These are phyloP conservation scores for Harringtonia aguacate DNA, from an alignment of 2,329 filamentous ascomycete genomes.

Conservation along the genomic window DNA sequence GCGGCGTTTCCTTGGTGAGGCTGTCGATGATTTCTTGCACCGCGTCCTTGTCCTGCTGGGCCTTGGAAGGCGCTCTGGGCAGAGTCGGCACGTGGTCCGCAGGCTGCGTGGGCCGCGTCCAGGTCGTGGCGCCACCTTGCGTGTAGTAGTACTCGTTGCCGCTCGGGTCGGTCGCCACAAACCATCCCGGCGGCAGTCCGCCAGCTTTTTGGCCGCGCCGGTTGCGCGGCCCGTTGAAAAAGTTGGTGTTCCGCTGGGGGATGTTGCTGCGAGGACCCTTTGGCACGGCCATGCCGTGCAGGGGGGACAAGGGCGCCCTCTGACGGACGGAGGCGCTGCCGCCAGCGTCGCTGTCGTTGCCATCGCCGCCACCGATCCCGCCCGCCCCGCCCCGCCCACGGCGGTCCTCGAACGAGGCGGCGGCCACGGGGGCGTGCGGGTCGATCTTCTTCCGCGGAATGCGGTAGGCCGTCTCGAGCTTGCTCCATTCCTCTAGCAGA, in stretches of 20 bases:
- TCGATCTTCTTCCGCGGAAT: slow-evolving; percentile 86
- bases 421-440: slow-evolving; percentile 42
- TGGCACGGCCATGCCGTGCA: slow-evolving; percentile 40
- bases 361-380: slow-evolving; percentile 5
- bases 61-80: slow-evolving; percentile 54
- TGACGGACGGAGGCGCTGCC: background rate
- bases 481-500: slow-evolving; percentile 77
- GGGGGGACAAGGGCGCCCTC: slow-evolving; percentile 15
- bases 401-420: slow-evolving; percentile 45
- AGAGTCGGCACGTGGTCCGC: slow-evolving; percentile 50
- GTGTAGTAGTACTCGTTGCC: slow-evolving; percentile 83
- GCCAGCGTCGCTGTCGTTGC: background rate
- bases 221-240: slow-evolving; percentile 41
- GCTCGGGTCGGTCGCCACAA: slow-evolving; percentile 56
- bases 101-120: slow-evolving; percentile 65
- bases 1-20: slow-evolving; percentile 59
- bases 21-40: slow-evolving; percentile 80
- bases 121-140: slow-evolving; percentile 65
- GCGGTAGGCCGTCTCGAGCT: slow-evolving; percentile 80
- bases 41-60: slow-evolving; percentile 53
- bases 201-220: slow-evolving; percentile 18
- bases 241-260: slow-evolving; percentile 40
- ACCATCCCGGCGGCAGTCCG: slow-evolving; percentile 77
- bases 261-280: slow-evolving; percentile 51
- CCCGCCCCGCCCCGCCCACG: slow-evolving; percentile 44